Percentiles rank a stretch among this genome's conserved stretches.
Conservation (phyloP, 2,329 filamentous ascomycete species). For the Onygenales sp. region DNA sequence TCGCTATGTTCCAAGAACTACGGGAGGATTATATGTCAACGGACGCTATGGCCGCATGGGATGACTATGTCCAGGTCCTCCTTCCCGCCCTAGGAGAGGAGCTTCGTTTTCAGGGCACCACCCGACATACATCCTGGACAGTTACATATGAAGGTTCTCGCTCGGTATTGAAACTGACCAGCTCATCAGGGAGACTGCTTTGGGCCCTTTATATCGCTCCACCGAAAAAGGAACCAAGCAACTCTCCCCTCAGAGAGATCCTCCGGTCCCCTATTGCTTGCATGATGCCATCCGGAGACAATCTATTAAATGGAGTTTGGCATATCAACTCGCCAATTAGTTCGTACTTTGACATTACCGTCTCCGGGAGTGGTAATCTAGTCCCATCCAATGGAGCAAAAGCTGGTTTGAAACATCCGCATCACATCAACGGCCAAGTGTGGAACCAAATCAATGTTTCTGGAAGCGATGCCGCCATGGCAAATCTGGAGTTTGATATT, state of each 20-base stretch:
- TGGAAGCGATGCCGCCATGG: slow-evolving; percentile 18
- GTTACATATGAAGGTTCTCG: slow-evolving; percentile 30
- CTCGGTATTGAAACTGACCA: slow-evolving; percentile 31
- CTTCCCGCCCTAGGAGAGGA: slow-evolving; percentile 20
- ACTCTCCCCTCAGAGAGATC: slow-evolving; percentile 32
- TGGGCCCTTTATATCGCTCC: slow-evolving; percentile 44
- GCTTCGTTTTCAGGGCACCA: slow-evolving; percentile 24
- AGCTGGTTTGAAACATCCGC: slow-evolving; percentile 29
- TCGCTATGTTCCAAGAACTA: slow-evolving; percentile 15
- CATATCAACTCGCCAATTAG: slow-evolving; percentile 33
- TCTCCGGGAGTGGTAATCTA: slow-evolving; percentile 25
- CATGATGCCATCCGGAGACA: slow-evolving; percentile 27
- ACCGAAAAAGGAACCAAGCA: slow-evolving; percentile 25
- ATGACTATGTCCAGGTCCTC: slow-evolving; percentile 4
- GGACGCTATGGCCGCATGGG: slow-evolving; percentile 7
- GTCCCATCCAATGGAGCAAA: slow-evolving; percentile 30
- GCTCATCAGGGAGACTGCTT: slow-evolving; percentile 21
- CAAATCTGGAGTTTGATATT: slow-evolving; percentile 29
- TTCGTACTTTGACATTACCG: slow-evolving; percentile 22
- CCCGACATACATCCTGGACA: slow-evolving; percentile 32
- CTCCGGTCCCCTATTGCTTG: slow-evolving; percentile 39
- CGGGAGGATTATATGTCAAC: neutral
- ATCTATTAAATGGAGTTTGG: slow-evolving; percentile 34
- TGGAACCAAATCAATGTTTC: slow-evolving; percentile 35
- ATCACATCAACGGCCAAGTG: slow-evolving; percentile 33